Evolutionary conservation across 1,139 yeast species (phyloP).

Genomic region (Suhomyces bolitotheri): DNA sequence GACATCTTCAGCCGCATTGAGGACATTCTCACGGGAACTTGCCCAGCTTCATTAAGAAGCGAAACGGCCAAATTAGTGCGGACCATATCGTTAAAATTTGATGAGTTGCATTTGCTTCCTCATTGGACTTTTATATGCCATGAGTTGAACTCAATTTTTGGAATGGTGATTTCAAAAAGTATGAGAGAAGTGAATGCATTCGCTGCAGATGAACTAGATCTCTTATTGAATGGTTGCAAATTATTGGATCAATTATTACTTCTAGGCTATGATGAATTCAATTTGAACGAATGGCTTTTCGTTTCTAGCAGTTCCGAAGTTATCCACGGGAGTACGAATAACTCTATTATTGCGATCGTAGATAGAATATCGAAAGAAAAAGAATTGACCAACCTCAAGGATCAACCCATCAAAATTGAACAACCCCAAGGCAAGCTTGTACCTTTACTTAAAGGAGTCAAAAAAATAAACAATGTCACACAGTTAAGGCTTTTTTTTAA

Average conservation of each 20-base stretch:
- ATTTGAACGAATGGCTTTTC: constrained; percentile 82
- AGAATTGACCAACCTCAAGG: constrained; percentile 39
- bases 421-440: constrained; percentile 22
- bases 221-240: constrained; percentile 65
- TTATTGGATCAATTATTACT: constrained; percentile 72
- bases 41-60: constrained; percentile 39
- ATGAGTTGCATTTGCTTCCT: constrained; percentile 63
- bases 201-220: constrained; percentile 38
- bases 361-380: constrained; percentile 50
- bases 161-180: constrained; percentile 30
- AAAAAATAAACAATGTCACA: constrained; percentile 43
- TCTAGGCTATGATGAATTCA: constrained; percentile 75
- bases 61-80: constrained; percentile 61
- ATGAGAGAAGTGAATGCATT: constrained; percentile 34
- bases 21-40: constrained; percentile 34
- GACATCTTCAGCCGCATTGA: constrained; percentile 54
- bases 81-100: constrained; percentile 60
- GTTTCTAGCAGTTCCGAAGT: constrained; percentile 72
- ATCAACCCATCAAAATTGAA: constrained; percentile 32
- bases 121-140: constrained; percentile 72
- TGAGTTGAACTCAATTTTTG: constrained; percentile 56
- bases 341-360: constrained; percentile 40
- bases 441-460: constrained; percentile 54
- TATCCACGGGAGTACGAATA: constrained; percentile 40
- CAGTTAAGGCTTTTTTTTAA: constrained; percentile 69